A percentile compares a stretch with the other conserved stretches of the same genome.
Conservation (phyloP, 2,329 filamentous ascomycete species). For the Pseudonectria buxi region DNA sequence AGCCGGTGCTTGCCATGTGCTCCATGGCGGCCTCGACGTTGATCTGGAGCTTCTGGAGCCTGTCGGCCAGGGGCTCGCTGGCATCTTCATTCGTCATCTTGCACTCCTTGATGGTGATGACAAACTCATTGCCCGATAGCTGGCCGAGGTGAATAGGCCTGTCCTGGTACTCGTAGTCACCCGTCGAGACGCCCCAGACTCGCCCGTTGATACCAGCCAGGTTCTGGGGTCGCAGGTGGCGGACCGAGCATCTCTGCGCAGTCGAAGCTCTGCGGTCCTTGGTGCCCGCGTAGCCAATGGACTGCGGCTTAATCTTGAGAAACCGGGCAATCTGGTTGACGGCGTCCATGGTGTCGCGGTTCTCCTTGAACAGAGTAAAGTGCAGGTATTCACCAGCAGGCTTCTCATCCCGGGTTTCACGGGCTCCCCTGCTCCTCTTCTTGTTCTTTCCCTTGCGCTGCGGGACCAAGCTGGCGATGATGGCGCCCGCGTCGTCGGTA, state of each 20-base stretch:
- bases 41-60: conserved; percentile 23
- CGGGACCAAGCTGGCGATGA: conserved; percentile 60
- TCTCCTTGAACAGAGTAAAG: conserved; percentile 93
- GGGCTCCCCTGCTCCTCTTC: conserved; percentile 19
- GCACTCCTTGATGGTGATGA: conserved; percentile 85
- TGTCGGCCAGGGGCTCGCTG: conserved; percentile 19
- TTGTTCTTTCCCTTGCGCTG: conserved; percentile 28
- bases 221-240: conserved; percentile 44
- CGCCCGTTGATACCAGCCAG: conserved; percentile 60
- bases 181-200: conserved; percentile 58
- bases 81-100: conserved; percentile 43
- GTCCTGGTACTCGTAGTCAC: conserved; percentile 73
- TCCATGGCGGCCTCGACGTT: conserved; percentile 53
- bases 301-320: conserved; percentile 66
- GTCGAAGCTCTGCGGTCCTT: conserved; percentile 87
- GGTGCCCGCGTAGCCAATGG: conserved; percentile 73
- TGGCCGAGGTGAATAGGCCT: conserved; percentile 74
- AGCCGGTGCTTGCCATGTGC: conserved; percentile 67
- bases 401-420: conserved; percentile 25
- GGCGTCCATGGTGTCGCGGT: conserved; percentile 93
- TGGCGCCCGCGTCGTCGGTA: conserved; percentile 52
- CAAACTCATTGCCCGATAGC: conserved; percentile 83
- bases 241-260: conserved; percentile 69
- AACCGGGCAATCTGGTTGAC: conserved; percentile 69
- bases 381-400: conserved; percentile 69